Evolutionary conservation across 1,284 basidiomycete genomes (phyloP), one percentile per base, ranked within the genome.

Genomic region (Heterobasidion occidentale): DNA sequence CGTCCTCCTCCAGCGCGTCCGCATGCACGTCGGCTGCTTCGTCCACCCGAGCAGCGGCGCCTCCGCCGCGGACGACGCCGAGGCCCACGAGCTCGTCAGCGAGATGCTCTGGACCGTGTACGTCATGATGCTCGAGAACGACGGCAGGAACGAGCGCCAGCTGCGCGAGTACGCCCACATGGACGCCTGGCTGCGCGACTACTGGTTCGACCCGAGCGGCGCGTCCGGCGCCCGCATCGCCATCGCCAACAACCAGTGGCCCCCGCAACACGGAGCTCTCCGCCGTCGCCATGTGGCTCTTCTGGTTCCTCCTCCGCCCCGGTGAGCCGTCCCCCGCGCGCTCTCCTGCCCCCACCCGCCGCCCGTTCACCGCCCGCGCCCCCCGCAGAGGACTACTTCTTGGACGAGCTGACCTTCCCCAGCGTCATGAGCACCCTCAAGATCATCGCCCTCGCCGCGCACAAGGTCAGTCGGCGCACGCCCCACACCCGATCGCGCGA

Each of bases 371-470:
- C 45, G 36, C 38, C 11, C n/a, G 38, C 38, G 60, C 53, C 52
- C n/a, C n/a, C 20, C 44, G 34, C 59, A 89, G 84, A 75, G 57
- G 75, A 79, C 11, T 80, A 79, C 64, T 65, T 64, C 55, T 33
- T 66, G 19, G 72, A 73, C 36, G 69, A 77, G 3, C 57, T 60
- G 19, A 66, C 66, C 35, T 78, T 78, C 50, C 71, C 73, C 56
- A 72, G 75, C 27, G 77, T 78, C 5, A 65, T 75, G 33, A 71
- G 73, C 48, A 71, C 84, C 44, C 63, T 88, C 54, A 86, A 86
- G 62, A 63, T 81, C 11, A 77, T 81, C 58, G 83, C 86, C 0
- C 67, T 89, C 19, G 84, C 81, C 19, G 88, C 86, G 35, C 85
- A 87, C 61, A 75, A 76, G 63, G 87, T 88, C 59, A 52, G 78